These are phyloP conservation scores for Linanthus parryae DNA, from an alignment of 148 eudicot species.

Conservation along the genomic window DNA sequence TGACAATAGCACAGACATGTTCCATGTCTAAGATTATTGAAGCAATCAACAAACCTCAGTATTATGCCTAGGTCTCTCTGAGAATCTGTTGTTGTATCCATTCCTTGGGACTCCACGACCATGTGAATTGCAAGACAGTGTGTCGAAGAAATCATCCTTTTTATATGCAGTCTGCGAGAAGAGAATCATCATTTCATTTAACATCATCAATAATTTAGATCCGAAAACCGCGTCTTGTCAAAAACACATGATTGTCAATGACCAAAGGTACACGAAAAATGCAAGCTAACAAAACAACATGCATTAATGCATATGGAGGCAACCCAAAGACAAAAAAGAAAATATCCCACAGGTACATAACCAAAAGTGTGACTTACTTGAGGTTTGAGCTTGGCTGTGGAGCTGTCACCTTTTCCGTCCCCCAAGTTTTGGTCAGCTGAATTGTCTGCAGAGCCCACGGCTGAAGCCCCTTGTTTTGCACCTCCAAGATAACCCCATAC, in stretches of 20 bases:
- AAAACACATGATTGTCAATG: no score
- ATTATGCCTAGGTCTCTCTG: constrained; percentile 12
- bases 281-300: no score
- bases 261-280: no score
- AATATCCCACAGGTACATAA: not conserved
- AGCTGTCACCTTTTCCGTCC: constrained; percentile 1
- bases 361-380: constrained; percentile 7
- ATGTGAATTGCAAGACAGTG: constrained; percentile 13
- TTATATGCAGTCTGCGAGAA: constrained; percentile 18
- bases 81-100: constrained; percentile 12
- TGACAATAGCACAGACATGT: not conserved
- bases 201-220: not conserved
- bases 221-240: not conserved
- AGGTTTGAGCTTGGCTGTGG: not conserved
- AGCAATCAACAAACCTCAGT: constrained; percentile 12
- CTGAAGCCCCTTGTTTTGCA: constrained; percentile 11
- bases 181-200: not conserved
- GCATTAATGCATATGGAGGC: no score
- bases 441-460: constrained; percentile 1
- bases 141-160: constrained; percentile 22
- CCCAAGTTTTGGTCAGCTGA: constrained; percentile 8
- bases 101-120: constrained; percentile 14
- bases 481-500: constrained; percentile 22
- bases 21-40: not conserved
- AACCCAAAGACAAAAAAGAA: no score